Conservation (phyloP, 2,329 filamentous ascomycete genomes). For the Botrytis aclada region DNA sequence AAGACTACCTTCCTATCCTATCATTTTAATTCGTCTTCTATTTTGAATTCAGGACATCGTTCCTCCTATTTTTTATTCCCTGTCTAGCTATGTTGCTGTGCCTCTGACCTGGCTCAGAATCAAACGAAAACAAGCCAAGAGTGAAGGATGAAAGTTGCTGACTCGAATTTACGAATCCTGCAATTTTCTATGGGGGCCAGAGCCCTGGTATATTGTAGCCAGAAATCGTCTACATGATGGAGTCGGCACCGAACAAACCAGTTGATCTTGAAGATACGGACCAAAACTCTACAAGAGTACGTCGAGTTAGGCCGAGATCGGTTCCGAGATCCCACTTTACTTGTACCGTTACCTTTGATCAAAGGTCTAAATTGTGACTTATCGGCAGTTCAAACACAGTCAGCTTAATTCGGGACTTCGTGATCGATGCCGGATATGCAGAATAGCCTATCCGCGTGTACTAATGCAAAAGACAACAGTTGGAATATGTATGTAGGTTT, state of each 20-base stretch:
- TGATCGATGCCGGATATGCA: not conserved
- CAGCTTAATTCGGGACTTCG: constrained; percentile 7
- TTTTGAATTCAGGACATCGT: not conserved
- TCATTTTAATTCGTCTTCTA: not conserved
- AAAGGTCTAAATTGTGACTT: not conserved
- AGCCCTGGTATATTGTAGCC: not conserved
- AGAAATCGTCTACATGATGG: not conserved
- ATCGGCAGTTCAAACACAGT: constrained; percentile 10
- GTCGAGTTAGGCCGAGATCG: not conserved
- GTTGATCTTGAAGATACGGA: not conserved
- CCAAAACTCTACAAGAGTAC: not conserved
- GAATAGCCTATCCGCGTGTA: not conserved
- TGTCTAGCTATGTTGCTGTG: not conserved
- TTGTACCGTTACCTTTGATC: not conserved
- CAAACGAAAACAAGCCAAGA: not conserved
- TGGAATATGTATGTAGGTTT: not conserved
- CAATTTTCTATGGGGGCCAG: not conserved
- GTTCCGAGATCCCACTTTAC: not conserved
- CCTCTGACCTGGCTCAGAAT: not conserved
- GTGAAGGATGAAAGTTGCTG: not conserved
- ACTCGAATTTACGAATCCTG: not conserved
- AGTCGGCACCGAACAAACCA: not conserved
- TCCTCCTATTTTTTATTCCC: not conserved
- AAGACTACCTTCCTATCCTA: not conserved
- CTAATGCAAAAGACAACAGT: not conserved